Conservation (phyloP, 2,329 filamentous ascomycete species). For the Boeremia exigua region DNA sequence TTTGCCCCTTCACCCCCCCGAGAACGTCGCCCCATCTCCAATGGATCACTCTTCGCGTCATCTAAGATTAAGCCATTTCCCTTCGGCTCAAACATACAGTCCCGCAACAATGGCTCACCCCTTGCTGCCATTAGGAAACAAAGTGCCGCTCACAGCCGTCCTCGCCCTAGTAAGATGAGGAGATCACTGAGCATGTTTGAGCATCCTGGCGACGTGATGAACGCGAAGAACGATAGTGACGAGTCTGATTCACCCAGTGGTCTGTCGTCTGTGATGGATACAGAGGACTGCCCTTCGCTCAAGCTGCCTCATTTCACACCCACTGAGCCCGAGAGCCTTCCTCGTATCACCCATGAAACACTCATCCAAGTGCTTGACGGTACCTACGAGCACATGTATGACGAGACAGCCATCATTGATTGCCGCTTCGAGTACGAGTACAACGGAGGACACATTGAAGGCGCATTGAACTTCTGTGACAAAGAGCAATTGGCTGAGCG, state of each 20-base stretch:
- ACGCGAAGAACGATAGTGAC: conserved; percentile 68
- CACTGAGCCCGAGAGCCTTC: conserved; percentile 83
- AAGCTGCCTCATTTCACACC: conserved; percentile 85
- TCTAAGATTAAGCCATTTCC: conserved; percentile 71
- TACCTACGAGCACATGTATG: conserved; percentile 76
- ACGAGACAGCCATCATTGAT: conserved; percentile 87
- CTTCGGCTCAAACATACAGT: conserved; percentile 57
- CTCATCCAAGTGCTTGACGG: conserved; percentile 88
- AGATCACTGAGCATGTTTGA: conserved; percentile 98
- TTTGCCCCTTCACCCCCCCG: conserved; percentile 81
- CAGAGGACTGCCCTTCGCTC: conserved; percentile 76
- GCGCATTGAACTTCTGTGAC: conserved; percentile 95
- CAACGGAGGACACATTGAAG: conserved; percentile 91
- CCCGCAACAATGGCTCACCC: conserved; percentile 76
- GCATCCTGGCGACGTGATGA: conserved; percentile 84
- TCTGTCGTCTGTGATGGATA: conserved; percentile 79
- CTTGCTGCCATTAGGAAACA: conserved; percentile 71
- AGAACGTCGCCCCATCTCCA: conserved; percentile 66
- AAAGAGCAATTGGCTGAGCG: conserved; percentile 84
- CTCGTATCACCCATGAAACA: conserved; percentile 82
- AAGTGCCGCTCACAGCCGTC: conserved; percentile 66
- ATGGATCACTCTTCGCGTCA: conserved; percentile 61
- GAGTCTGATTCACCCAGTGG: conserved; percentile 60
- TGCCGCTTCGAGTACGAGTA: conserved; percentile 99
- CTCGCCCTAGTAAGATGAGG: conserved; percentile 75